phyloP scores from a whole-genome alignment of 2,329 filamentous ascomycete species.

The Colletotrichum incanum region DNA sequence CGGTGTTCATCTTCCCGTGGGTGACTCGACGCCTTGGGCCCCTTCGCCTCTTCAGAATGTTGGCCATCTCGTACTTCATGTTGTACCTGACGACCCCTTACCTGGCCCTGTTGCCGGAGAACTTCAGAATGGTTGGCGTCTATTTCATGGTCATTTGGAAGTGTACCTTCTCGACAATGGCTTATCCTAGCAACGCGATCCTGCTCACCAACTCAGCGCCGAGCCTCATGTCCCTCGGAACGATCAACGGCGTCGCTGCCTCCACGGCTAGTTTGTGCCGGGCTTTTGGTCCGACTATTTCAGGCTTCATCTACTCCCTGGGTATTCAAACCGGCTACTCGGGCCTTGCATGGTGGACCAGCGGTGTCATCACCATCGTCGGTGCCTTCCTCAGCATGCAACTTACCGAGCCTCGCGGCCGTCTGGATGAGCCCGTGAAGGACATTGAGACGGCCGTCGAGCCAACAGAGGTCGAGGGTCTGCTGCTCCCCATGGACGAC shows the following conservation, averaged over 20 bases:
- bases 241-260: constrained; percentile 92
- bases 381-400: constrained; percentile 83
- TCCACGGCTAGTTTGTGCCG: constrained; percentile 92
- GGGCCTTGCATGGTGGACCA: constrained; percentile 94
- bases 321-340: constrained; percentile 87
- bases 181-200: constrained; percentile 92
- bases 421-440: constrained; percentile 57
- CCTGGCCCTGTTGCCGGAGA: constrained; percentile 84
- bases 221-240: constrained; percentile 86
- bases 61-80: constrained; percentile 86
- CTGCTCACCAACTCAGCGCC: constrained; percentile 91
- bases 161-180: constrained; percentile 91
- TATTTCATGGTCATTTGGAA: constrained; percentile 89
- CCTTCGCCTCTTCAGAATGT: constrained; percentile 84
- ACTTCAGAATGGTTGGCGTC: constrained; percentile 80
- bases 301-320: constrained; percentile 86
- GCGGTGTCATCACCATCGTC: constrained; percentile 80
- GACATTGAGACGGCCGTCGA: constrained; percentile 58
- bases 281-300: constrained; percentile 90
- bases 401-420: constrained; percentile 76
- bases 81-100: constrained; percentile 93
- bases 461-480: constrained; percentile 38
- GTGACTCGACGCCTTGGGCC: constrained; percentile 83
- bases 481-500: constrained; percentile 20
- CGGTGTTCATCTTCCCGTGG: constrained; percentile 86